Evolutionary conservation across 2,329 filamentous ascomycete genomes (phyloP), one percentile per base, ranked within the genome.

Genomic region (Pseudogymnoascus sp.): DNA sequence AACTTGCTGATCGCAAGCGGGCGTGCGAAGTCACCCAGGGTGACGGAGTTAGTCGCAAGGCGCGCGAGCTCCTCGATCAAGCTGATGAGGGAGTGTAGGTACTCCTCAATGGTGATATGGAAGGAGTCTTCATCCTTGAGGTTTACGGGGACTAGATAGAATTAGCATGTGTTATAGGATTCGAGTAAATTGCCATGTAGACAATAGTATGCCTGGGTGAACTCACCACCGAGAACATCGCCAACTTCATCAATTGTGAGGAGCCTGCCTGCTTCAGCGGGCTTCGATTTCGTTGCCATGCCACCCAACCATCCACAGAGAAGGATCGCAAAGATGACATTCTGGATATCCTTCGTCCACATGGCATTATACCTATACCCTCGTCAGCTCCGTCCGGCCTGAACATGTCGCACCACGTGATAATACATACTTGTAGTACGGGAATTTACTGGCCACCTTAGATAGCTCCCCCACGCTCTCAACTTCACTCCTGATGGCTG

Each of bases 21-120:
- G 65, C 95, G 84, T 64, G 85, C 82, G 71, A 93, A 92, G 76
- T 99, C 93, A 64, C 92, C 92, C 38, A 96, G 81, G 0, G 93
- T 96, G 68, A 99, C 95, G 4, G 91, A 89, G 78, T 99, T 99
- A 76, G 95, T 91, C 36, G 95, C 92, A 64, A 99, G 85, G 44
- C 93, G 91, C 65, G 90, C 83, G 71, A 99, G 84, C 78, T 99
- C 95, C 72, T 96, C 92, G 40, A 95, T 90, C 65, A 97, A 84
- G 65, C 88, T 86, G 64, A 95, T 93, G 64, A 97, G 82, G 12
- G 91, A 88, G 65, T 96, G 87, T 23, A 99, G 87, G 76, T 99
- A 99, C 77, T 99, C 95, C 77, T 99, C 95, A 70, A 97, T 93
- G 46, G 92, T 96, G 71, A 99, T 82, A 75, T 99, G 95, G 82